phyloP scores from a whole-genome alignment of 1,284 basidiomycete genomes.

The Boletellus deceptivus region DNA sequence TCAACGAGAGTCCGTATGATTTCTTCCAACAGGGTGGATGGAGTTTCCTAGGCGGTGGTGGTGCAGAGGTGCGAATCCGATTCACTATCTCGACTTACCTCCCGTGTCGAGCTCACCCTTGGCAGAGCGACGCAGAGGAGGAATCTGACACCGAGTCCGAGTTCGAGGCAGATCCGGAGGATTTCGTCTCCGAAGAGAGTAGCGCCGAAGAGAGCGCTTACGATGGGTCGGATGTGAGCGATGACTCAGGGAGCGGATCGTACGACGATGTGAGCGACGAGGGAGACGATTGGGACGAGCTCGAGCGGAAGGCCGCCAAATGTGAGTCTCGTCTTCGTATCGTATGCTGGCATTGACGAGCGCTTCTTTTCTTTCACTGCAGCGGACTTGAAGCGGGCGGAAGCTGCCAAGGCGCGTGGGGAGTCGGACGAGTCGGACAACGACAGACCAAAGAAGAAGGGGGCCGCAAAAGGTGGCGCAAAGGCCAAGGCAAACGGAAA shows the following conservation, averaged over 20 bases:
- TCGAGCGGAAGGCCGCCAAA: slow-evolving; percentile 87
- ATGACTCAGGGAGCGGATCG: slow-evolving; percentile 62
- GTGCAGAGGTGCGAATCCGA: slow-evolving; percentile 52
- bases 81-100: background rate
- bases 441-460: slow-evolving; percentile 65
- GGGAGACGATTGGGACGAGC: slow-evolving; percentile 93
- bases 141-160: slow-evolving; percentile 77
- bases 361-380: background rate
- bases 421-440: slow-evolving; percentile 67
- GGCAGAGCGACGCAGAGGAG: slow-evolving; percentile 65
- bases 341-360: background rate
- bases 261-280: slow-evolving; percentile 76
- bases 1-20: slow-evolving; percentile 93
- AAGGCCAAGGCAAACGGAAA: slow-evolving; percentile 47
- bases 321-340: slow-evolving; percentile 41
- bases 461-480: slow-evolving; percentile 26
- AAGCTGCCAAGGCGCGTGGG: slow-evolving; percentile 44
- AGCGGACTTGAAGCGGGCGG: slow-evolving; percentile 69
- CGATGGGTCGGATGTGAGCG: slow-evolving; percentile 62
- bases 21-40: slow-evolving; percentile 98
- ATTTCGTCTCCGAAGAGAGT: slow-evolving; percentile 49
- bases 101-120: slow-evolving; percentile 1
- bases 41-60: slow-evolving; percentile 87
- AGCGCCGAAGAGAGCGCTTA: slow-evolving; percentile 58
- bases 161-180: slow-evolving; percentile 68